Conservation (phyloP, 805 yeast species). For the Ogataea salicorniae region DNA sequence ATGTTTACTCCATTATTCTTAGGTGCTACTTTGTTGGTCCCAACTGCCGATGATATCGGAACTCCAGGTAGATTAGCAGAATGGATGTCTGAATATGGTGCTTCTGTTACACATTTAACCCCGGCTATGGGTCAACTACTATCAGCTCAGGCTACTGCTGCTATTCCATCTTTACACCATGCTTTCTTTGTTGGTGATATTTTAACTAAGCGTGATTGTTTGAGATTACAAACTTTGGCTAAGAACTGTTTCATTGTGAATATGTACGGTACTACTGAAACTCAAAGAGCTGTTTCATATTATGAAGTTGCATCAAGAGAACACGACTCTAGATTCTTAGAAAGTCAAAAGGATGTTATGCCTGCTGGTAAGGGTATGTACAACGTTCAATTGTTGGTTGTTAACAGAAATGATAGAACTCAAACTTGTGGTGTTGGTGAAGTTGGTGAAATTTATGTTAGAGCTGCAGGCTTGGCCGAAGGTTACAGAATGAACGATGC, state of each 20-base stretch:
- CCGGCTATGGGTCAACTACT: constrained; percentile 99
- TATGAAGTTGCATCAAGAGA: constrained; percentile 78
- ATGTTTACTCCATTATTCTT: constrained; percentile 96
- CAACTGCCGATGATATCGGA: constrained; percentile 96
- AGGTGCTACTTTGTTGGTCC: constrained; percentile 90
- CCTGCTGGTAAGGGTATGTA: constrained; percentile 99
- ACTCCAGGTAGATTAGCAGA: constrained; percentile 97
- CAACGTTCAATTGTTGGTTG: constrained; percentile 90
- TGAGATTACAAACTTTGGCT: constrained; percentile 87
- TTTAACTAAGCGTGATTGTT: constrained; percentile 93
- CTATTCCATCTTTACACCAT: constrained; percentile 81
- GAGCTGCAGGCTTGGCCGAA: constrained; percentile 97
- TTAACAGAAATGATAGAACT: constrained; percentile 80
- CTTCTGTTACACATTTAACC: constrained; percentile 94
- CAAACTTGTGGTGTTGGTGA: constrained; percentile 98
- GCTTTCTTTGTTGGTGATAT: constrained; percentile 99
- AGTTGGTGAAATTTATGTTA: constrained; percentile 96
- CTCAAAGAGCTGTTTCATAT: constrained; percentile 96
- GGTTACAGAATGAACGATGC: constrained; percentile 93
- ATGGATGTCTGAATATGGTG: constrained; percentile 91
- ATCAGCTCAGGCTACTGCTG: constrained; percentile 90
- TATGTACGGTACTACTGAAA: constrained; percentile 99
- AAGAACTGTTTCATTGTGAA: constrained; percentile 85
- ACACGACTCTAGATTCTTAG: constrained; percentile 66
- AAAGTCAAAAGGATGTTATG: constrained; percentile 86